A percentile compares a stretch with the other conserved stretches of the same genome.
phyloP scores from a whole-genome alignment of 345 rosid species.

The Balakata baccata region DNA sequence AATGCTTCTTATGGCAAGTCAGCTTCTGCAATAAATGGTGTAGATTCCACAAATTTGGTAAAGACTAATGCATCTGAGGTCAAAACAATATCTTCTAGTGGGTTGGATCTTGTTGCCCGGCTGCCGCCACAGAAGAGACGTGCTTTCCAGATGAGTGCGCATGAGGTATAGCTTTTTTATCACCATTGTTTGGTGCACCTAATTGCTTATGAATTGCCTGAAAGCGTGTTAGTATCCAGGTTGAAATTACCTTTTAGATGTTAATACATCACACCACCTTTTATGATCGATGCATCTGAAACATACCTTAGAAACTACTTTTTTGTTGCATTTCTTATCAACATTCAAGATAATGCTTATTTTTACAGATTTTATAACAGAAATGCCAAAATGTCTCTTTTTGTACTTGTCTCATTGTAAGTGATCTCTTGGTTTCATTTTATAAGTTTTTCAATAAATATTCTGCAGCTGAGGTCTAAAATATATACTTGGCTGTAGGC shows the following conservation, averaged over 20 bases:
- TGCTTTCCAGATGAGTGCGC: constrained; percentile 77
- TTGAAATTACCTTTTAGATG: background rate
- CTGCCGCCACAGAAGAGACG: constrained; percentile 37
- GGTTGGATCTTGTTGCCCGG: constrained; percentile 29
- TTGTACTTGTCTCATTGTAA: background rate
- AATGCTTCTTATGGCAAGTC: constrained; percentile 29
- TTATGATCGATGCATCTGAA: background rate
- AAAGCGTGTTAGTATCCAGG: background rate
- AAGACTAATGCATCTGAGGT: constrained; percentile 28
- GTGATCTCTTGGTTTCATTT: background rate
- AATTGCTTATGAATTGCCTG: background rate
- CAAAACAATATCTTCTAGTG: constrained; percentile 32
- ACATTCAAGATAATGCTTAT: background rate
- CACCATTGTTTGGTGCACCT: background rate
- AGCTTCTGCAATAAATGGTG: constrained; percentile 32
- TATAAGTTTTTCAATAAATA: background rate
- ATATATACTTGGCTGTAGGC: background rate
- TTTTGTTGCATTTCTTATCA: background rate
- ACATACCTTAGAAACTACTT: background rate
- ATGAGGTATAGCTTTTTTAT: constrained; percentile 49
- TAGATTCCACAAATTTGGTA: constrained; percentile 24
- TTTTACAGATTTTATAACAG: background rate
- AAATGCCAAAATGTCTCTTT: background rate
- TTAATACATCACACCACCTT: background rate
- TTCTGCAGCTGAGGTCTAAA: background rate